phyloP scores from a whole-genome alignment of 768 basidiomycete species.

The Serpula lacrymans region DNA sequence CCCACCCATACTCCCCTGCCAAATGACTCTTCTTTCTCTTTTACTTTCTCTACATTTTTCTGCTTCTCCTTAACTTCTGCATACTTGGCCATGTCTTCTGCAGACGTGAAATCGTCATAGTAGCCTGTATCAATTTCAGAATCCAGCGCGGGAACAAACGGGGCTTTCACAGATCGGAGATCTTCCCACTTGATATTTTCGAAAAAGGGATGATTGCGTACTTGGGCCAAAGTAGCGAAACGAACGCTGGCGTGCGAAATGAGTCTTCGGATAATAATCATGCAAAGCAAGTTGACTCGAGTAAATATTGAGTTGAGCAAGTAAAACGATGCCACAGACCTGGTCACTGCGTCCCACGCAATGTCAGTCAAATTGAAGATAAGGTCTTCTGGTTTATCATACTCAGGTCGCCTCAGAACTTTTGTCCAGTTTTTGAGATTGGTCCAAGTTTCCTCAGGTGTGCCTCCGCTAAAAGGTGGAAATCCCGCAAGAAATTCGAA shows the following conservation, averaged over 20 bases:
- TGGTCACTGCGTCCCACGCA: conserved; percentile 92
- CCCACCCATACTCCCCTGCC: conserved; percentile 85
- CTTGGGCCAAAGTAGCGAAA: conserved; percentile 67
- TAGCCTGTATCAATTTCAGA: conserved; percentile 94
- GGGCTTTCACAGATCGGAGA: conserved; percentile 72
- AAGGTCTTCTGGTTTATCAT: conserved; percentile 92
- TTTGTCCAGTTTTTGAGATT: conserved; percentile 98
- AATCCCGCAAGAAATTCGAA: conserved; percentile 98
- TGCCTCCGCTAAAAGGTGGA: conserved; percentile 95
- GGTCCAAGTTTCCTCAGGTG: conserved; percentile 97
- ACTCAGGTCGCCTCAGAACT: conserved; percentile 88
- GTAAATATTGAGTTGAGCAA: no score
- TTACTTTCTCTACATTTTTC: conserved; percentile 85
- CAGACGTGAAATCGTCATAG: conserved; percentile 85
- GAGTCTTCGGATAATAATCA: conserved; percentile 43
- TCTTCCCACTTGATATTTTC: conserved; percentile 69
- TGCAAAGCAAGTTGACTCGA: conserved; percentile 2
- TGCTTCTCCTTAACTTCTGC: conserved; percentile 98
- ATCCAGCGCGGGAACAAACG: conserved; percentile 93
- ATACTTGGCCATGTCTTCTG: conserved; percentile 98
- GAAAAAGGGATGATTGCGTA: conserved; percentile 85
- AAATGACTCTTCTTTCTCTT: conserved; percentile 78
- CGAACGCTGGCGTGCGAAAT: conserved; percentile 86
- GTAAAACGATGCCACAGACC: conserved; percentile 40
- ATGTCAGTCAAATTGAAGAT: conserved; percentile 94